A percentile compares a stretch with the other conserved stretches of the same genome.
Evolutionary conservation across 2,329 filamentous ascomycete genomes (phyloP).

Genomic region (Calonectria hawksworthii): DNA sequence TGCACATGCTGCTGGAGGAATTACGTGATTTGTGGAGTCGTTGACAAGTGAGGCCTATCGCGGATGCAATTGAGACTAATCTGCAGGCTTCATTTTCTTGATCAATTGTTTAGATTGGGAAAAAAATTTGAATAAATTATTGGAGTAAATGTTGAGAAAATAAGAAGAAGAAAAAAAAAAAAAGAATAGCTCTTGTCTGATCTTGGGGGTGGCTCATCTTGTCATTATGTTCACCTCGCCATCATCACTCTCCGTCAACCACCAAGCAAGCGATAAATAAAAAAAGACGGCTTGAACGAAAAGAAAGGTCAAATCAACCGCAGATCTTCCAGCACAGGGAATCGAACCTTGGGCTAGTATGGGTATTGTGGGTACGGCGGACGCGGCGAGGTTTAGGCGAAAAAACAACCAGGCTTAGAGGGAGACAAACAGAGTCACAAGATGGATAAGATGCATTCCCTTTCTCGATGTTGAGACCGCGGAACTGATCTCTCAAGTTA

Average conservation of each 20-base stretch:
- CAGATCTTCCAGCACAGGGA: not conserved
- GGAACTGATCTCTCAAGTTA: constrained; percentile 37
- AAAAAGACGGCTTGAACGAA: not conserved
- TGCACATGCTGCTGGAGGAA: not conserved
- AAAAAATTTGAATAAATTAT: not conserved
- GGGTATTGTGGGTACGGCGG: no score
- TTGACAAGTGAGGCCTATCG: not conserved
- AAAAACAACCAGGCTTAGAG: no score
- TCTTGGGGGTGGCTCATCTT: not conserved
- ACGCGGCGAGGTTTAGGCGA: no score
- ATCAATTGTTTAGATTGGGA: not conserved
- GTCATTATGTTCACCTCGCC: not conserved
- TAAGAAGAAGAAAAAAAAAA: not conserved
- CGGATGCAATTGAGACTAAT: not conserved
- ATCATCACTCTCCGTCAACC: not conserved
- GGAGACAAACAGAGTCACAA: no score
- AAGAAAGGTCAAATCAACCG: not conserved
- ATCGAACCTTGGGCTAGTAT: not conserved
- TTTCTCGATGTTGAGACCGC: no score
- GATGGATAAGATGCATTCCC: no score
- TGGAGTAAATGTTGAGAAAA: not conserved
- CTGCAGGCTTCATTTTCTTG: not conserved
- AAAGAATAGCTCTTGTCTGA: not conserved
- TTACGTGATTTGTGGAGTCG: constrained; percentile 7
- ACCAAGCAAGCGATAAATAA: not conserved